These are phyloP conservation scores for Claviceps sorghi DNA, from an alignment of 2,329 filamentous ascomycete genomes.

Conservation along the genomic window DNA sequence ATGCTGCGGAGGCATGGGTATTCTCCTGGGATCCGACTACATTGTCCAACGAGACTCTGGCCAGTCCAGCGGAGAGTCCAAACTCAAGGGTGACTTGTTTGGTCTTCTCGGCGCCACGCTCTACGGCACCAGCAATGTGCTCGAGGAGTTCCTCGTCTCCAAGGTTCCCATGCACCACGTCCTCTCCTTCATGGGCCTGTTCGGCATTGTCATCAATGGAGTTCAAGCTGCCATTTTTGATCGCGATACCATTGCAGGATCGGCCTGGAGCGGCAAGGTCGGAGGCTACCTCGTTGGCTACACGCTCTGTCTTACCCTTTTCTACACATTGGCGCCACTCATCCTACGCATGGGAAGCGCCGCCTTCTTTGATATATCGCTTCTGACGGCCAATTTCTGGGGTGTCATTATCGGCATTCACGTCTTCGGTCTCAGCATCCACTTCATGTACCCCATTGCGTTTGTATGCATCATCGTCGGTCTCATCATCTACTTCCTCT, in stretches of 20 bases:
- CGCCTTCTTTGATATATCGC: constrained; percentile 90
- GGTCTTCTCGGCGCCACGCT: constrained; percentile 76
- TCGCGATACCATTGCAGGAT: constrained; percentile 26
- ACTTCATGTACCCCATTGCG: constrained; percentile 89
- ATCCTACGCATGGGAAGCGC: constrained; percentile 81
- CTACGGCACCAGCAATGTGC: constrained; percentile 82
- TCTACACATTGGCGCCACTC: constrained; percentile 78
- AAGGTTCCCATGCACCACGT: constrained; percentile 85
- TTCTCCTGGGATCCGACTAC: constrained; percentile 77
- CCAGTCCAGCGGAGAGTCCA: constrained; percentile 45
- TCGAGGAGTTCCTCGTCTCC: constrained; percentile 87
- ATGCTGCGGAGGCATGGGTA: constrained; percentile 79
- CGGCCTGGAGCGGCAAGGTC: constrained; percentile 24
- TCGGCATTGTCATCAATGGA: constrained; percentile 82
- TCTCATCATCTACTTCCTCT: constrained; percentile 74
- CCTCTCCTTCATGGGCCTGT: constrained; percentile 77
- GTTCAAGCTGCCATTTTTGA: constrained; percentile 87
- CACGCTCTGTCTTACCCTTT: constrained; percentile 66
- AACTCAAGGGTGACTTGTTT: constrained; percentile 85
- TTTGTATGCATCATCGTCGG: constrained; percentile 87
- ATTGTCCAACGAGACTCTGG: constrained; percentile 56
- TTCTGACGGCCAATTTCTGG: constrained; percentile 95
- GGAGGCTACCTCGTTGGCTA: constrained; percentile 81
- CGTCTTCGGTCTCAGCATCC: constrained; percentile 66
- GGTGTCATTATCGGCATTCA: constrained; percentile 81